phyloP scores from a whole-genome alignment of 2,329 filamentous ascomycete species.

The Colletotrichum brevisporum region DNA sequence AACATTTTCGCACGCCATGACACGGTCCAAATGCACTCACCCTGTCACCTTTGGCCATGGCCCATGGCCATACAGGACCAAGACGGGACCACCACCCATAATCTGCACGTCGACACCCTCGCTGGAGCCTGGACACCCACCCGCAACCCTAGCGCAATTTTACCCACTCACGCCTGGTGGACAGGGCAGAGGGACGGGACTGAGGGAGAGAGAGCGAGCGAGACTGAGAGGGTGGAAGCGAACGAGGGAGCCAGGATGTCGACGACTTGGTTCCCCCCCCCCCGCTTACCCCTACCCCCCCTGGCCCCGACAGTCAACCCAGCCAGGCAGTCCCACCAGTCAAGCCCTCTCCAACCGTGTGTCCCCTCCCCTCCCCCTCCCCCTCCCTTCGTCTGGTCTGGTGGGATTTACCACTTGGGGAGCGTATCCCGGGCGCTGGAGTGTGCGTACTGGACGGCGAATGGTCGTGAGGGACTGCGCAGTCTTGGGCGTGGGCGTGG shows the following conservation, averaged over 20 bases:
- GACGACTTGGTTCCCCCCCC: background rate
- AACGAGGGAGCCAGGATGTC: conserved; percentile 12
- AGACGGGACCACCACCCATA: conserved; percentile 20
- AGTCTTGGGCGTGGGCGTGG: conserved; percentile 10
- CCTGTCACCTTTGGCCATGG: conserved; percentile 2
- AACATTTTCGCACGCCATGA: conserved; percentile 18
- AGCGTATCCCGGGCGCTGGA: conserved; percentile 34
- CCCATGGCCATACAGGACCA: conserved; percentile 6
- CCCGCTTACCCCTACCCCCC: background rate
- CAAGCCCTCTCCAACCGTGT: conserved; percentile 35
- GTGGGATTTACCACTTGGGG: conserved; percentile 24
- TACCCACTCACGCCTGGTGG: conserved; percentile 33
- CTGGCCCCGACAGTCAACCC: conserved; percentile 2
- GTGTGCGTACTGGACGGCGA: conserved; percentile 11
- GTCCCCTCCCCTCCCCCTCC: conserved; percentile 3
- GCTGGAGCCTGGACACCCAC: conserved; percentile 38
- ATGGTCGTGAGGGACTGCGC: conserved; percentile 3
- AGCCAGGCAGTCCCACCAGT: conserved; percentile 34
- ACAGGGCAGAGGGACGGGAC: conserved; percentile 22
- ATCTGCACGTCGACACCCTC: conserved; percentile 33
- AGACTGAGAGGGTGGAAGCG: too few relatives aligned
- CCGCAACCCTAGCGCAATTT: conserved; percentile 37
- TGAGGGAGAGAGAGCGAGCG: background rate
- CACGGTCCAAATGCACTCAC: conserved; percentile 7
- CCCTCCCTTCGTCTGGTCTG: conserved; percentile 35